Evolutionary conservation across 2,329 filamentous ascomycete species (phyloP).

Genomic region (Stemphylium vesicarium): DNA sequence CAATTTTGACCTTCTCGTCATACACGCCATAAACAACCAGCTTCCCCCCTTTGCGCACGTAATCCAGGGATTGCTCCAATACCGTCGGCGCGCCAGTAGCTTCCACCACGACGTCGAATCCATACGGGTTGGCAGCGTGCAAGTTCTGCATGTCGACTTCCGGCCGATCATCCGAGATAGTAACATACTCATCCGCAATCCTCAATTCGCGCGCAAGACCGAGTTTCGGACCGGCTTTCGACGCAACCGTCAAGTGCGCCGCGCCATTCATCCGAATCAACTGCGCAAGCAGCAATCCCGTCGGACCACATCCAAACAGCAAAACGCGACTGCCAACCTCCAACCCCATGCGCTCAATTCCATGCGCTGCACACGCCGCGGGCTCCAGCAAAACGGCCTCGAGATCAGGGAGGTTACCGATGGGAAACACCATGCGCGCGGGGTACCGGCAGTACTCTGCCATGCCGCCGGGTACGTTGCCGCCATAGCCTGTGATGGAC

Average conservation of each 20-base stretch:
- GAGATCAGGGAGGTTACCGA: slow-evolving; percentile 69
- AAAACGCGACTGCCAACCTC: slow-evolving; percentile 70
- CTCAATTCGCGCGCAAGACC: slow-evolving; percentile 63
- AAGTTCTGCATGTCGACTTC: slow-evolving; percentile 63
- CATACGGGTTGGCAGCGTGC: slow-evolving; percentile 70
- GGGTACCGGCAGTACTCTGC: slow-evolving; percentile 70
- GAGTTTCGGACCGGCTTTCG: slow-evolving; percentile 73
- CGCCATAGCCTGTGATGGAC: slow-evolving; percentile 70
- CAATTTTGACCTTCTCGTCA: slow-evolving; percentile 65
- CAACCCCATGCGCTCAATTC: slow-evolving; percentile 71
- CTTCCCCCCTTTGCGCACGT: slow-evolving; percentile 73
- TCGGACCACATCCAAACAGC: slow-evolving; percentile 71
- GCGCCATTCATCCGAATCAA: slow-evolving; percentile 70
- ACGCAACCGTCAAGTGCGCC: slow-evolving; percentile 71
- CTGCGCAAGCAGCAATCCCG: slow-evolving; percentile 69
- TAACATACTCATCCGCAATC: slow-evolving; percentile 57
- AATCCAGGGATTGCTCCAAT: slow-evolving; percentile 73
- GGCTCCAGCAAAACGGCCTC: slow-evolving; percentile 74
- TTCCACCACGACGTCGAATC: slow-evolving; percentile 76
- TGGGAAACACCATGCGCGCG: slow-evolving; percentile 66
- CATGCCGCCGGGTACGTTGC: slow-evolving; percentile 73
- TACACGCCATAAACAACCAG: slow-evolving; percentile 77
- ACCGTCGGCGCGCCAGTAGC: slow-evolving; percentile 73
- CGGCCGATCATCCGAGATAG: slow-evolving; percentile 44
- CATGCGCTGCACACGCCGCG: slow-evolving; percentile 74